Conservation (phyloP, 116 monocot genomes). For the Phalaenopsis hybrid region DNA sequence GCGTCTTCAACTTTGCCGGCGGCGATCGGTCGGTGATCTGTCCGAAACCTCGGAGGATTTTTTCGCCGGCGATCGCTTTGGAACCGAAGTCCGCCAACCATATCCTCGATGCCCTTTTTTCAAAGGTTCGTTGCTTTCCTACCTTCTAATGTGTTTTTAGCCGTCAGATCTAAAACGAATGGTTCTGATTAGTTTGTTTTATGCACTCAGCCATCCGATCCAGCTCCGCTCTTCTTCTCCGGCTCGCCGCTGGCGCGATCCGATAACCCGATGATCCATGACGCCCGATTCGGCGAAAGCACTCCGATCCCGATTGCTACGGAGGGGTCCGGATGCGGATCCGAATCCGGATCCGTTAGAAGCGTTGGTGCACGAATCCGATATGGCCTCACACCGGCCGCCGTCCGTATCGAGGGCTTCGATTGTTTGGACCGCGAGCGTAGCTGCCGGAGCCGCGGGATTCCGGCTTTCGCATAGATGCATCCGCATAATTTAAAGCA, state of each 20-base stretch:
- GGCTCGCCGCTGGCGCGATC: slow-evolving; percentile 44
- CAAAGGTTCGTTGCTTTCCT: slow-evolving; percentile 20
- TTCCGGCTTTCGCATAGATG: slow-evolving; percentile 35
- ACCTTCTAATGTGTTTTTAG: neutral
- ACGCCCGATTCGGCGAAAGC: slow-evolving; percentile 34
- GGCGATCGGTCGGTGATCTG: slow-evolving; percentile 27
- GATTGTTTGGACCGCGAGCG: slow-evolving; percentile 30
- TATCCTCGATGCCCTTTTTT: slow-evolving; percentile 26
- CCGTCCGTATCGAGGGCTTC: slow-evolving; percentile 51
- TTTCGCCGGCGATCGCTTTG: slow-evolving; percentile 7
- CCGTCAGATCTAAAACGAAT: neutral
- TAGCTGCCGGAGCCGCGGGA: slow-evolving; percentile 16
- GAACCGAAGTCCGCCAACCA: slow-evolving; percentile 21
- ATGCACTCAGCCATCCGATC: slow-evolving; percentile 1
- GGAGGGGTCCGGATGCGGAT: neutral
- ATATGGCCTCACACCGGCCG: slow-evolving; percentile 27
- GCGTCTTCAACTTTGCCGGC: slow-evolving; percentile 18
- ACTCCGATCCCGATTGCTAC: slow-evolving; percentile 2
- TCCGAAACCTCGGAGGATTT: slow-evolving; percentile 37
- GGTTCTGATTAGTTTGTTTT: neutral
- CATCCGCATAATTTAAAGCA: neutral
- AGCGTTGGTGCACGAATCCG: slow-evolving; percentile 17
- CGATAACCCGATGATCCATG: slow-evolving; percentile 36
- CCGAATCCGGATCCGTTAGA: slow-evolving; percentile 14
- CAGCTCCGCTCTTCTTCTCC: slow-evolving; percentile 26